Percentiles rank a stretch among this genome's conserved stretches.
Evolutionary conservation across 2,329 filamentous ascomycete species (phyloP).

Genomic region (Botrytis squamosa): DNA sequence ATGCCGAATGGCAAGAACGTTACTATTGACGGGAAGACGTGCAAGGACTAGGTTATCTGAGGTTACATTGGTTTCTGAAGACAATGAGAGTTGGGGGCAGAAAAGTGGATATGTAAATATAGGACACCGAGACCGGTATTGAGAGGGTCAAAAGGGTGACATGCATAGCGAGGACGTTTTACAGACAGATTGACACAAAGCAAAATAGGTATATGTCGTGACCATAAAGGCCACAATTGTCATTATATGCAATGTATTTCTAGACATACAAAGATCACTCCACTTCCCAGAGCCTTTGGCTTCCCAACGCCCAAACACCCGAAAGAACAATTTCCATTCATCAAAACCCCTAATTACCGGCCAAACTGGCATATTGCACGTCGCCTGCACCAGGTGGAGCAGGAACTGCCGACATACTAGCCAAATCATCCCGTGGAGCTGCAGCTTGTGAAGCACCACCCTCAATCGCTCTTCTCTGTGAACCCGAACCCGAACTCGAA

Average conservation of each 20-base stretch:
- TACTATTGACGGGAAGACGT: slow-evolving; percentile 37
- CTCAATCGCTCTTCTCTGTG: slow-evolving; percentile 35
- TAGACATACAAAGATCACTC: slow-evolving; percentile 1
- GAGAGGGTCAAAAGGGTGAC: background rate
- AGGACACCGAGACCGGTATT: background rate
- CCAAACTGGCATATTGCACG: slow-evolving; percentile 79
- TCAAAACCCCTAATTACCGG: slow-evolving; percentile 64
- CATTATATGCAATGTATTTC: slow-evolving; percentile 20
- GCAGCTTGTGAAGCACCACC: slow-evolving; percentile 32
- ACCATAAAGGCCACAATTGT: slow-evolving; percentile 4
- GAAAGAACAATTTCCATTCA: slow-evolving; percentile 26
- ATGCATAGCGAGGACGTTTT: background rate
- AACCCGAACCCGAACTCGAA: slow-evolving; percentile 41
- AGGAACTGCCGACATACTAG: slow-evolving; percentile 52
- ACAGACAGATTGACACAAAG: background rate
- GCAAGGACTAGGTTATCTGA: background rate
- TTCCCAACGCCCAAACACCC: slow-evolving; percentile 35
- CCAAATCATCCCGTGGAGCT: slow-evolving; percentile 34
- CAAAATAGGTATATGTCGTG: background rate
- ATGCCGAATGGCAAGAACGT: slow-evolving; percentile 44
- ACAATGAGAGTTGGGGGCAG: background rate
- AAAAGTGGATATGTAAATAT: background rate
- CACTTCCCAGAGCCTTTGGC: slow-evolving; percentile 5
- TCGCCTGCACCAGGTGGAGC: slow-evolving; percentile 78
- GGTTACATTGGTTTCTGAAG: background rate